Base-by-base conservation (phyloP, 1,139 yeast genomes). In the Yamadazyma taylorii region DNA sequence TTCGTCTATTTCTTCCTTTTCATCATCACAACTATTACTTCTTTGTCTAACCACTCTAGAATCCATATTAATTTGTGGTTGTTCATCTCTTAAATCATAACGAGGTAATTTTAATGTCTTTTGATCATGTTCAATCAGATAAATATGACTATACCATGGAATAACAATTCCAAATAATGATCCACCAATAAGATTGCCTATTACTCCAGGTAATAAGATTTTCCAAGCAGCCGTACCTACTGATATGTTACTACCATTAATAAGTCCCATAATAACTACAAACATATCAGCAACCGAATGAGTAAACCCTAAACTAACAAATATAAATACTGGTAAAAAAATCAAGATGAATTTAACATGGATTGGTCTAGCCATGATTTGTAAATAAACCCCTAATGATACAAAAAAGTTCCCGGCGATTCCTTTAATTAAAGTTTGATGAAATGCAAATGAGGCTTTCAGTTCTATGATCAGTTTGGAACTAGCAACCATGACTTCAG, bases 211-310 rank as follows among this genome's bases (percentile, higher is more conserved):
- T 5, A 85, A 56, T 50, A 84, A 61, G 1, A 81, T 59, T 53
- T 80, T 85, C 92, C 92, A 85, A 7, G 81, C 79, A 36, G 77
- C 79, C n/a, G 60, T 60, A 0, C 79, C 85, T 17, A 83, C 85
- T 0, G 81, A 63, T 10, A 79, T 63, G 3, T 78, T 71, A 0
- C 87, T 82, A 21, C 80, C 76, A 54, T 82, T 81, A 34, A 85
- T 69, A 51, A 84, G 61, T 0, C 87, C 95, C 48, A 79, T 74
- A 8, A 80, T 75, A 9, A 82, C 54, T 40, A 83, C 50, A 47
- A 69, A 79, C 90, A 85, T 84, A 56, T 86, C 95, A 1, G 95
- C 95, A 8, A 86, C 88, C 2, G 79, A 78, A 54, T 86, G 95
- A 4, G 87, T 79, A 57, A 79, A 85, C 0, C 94, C 94, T 65